phyloP scores from a whole-genome alignment of 2,329 filamentous ascomycete species.

The Pseudogymnoascus sp. region DNA sequence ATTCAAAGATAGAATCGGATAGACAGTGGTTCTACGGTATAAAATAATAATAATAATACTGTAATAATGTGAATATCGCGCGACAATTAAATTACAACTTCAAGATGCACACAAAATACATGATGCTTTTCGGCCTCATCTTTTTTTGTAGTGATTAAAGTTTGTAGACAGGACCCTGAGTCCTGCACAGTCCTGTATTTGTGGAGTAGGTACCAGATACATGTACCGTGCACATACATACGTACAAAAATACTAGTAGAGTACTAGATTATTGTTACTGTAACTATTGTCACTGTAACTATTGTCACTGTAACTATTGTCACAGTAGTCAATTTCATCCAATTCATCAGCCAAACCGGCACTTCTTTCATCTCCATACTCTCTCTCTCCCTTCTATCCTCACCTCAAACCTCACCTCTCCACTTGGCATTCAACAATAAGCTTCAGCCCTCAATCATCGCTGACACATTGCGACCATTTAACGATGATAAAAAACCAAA shows the following conservation, averaged over 20 bases:
- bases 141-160: background rate
- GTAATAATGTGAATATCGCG: background rate
- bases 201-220: background rate
- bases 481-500: background rate
- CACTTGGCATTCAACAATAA: background rate
- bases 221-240: background rate
- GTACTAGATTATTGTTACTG: too few relatives aligned
- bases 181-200: background rate
- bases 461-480: too few relatives aligned
- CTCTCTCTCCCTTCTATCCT: too few relatives aligned
- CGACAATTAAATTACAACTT: background rate
- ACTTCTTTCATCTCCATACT: too few relatives aligned
- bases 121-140: background rate
- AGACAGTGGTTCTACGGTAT: background rate
- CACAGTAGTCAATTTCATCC: too few relatives aligned
- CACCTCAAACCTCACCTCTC: too few relatives aligned
- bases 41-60: background rate
- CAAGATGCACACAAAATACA: background rate
- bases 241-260: too few relatives aligned
- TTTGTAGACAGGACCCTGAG: conserved; percentile 5
- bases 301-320: too few relatives aligned
- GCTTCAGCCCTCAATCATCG: too few relatives aligned
- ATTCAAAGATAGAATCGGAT: background rate
- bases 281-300: too few relatives aligned
- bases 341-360: too few relatives aligned